Percentiles rank a stretch among this genome's conserved stretches.
Conservation (phyloP, 768 basidiomycete genomes). For the Suillus spraguei region DNA sequence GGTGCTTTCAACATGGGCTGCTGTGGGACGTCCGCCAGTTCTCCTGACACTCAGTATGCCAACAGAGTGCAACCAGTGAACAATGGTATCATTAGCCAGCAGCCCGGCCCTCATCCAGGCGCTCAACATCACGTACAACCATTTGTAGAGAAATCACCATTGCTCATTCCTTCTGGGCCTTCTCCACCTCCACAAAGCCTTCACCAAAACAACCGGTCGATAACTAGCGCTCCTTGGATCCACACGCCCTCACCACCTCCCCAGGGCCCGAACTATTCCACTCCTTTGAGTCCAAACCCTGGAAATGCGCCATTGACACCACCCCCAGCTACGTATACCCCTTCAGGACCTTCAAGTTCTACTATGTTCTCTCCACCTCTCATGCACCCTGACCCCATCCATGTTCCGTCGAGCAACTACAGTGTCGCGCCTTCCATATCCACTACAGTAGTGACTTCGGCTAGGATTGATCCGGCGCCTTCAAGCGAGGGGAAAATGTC, state of each 20-base stretch:
- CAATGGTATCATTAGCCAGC: constrained; percentile 47
- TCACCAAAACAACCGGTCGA: constrained; percentile 25
- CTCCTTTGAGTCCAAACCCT: constrained; percentile 9
- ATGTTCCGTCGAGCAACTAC: constrained; percentile 19
- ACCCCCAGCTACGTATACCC: constrained; percentile 6
- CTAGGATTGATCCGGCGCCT: constrained; percentile 26
- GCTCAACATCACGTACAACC: constrained; percentile 26
- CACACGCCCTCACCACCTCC: constrained; percentile 41
- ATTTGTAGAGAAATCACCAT: constrained; percentile 39
- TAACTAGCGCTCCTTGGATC: constrained; percentile 27
- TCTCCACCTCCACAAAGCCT: constrained; percentile 48
- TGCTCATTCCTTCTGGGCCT: constrained; percentile 43
- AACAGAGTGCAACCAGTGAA: constrained; percentile 35
- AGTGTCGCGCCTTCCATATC: constrained; percentile 28
- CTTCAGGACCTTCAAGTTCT: constrained; percentile 1
- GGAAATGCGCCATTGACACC: constrained; percentile 2
- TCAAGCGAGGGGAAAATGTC: constrained; percentile 79
- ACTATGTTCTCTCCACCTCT: constrained; percentile 17
- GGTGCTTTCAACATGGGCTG: constrained; percentile 54
- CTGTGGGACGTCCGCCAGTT: constrained; percentile 54
- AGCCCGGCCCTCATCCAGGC: constrained; percentile 47
- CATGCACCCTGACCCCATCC: constrained; percentile 33
- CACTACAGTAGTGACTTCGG: constrained; percentile 7
- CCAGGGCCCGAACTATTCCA: background rate
- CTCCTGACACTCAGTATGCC: constrained; percentile 32